Evolutionary conservation across 306 rosid species (phyloP).

Genomic region (Prunus persica): Prunus_persica_NCBIv2 NC_034016.1:20154501-20155000

Average conservation of each 20-base stretch:
- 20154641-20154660: background rate
- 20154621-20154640: background rate
- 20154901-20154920: background rate
- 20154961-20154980: background rate
- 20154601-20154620: background rate
- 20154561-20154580: slow-evolving; percentile 3
- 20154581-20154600: background rate
- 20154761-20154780: slow-evolving; percentile 6
- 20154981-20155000: background rate
- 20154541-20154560: slow-evolving; percentile 11
- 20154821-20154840: slow-evolving; percentile 4
- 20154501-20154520: slow-evolving; percentile 4
- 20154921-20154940: background rate
- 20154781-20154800: slow-evolving; percentile 9
- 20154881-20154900: background rate
- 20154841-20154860: background rate
- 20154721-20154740: slow-evolving; percentile 10
- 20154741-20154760: slow-evolving; percentile 11
- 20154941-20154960: background rate
- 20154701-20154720: slow-evolving; percentile 4
- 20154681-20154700: background rate
- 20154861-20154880: background rate
- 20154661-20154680: background rate
- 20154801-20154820: slow-evolving; percentile 13
- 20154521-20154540: background rate